These are phyloP conservation scores for Mycena epipterygia DNA, from an alignment of 768 basidiomycete species.

Conservation along the genomic window DNA sequence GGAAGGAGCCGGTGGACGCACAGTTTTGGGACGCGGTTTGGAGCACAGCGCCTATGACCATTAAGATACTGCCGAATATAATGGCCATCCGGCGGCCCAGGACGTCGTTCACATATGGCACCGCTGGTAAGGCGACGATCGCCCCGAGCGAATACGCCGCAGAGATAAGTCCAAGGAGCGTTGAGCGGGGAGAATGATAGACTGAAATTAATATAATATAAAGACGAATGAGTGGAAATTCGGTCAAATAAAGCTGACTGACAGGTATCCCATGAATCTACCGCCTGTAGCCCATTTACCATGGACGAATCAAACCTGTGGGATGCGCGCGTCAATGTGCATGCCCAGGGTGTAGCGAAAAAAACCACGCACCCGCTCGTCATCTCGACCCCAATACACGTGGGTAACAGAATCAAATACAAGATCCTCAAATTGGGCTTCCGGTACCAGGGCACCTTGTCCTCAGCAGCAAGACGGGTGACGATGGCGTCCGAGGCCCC, in stretches of 20 bases:
- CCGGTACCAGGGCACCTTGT: constrained; percentile 71
- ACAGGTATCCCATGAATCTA: constrained; percentile 70
- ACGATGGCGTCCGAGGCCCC: constrained; percentile 49
- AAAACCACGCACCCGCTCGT: constrained; percentile 63
- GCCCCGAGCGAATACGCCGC: constrained; percentile 74
- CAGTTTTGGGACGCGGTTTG: constrained; percentile 65
- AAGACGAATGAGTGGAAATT: not conserved
- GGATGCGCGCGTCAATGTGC: not conserved
- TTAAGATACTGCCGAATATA: constrained; percentile 62
- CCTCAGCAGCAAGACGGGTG: constrained; percentile 58
- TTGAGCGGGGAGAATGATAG: constrained; percentile 67
- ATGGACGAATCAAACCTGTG: constrained; percentile 70
- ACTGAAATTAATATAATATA: constrained; percentile 47
- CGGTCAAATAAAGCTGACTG: constrained; percentile 22
- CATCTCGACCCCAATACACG: constrained; percentile 74
- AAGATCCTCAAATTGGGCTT: constrained; percentile 70
- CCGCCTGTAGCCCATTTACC: constrained; percentile 74
- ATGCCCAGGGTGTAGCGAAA: not conserved
- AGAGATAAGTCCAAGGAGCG: constrained; percentile 68
- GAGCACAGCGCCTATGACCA: constrained; percentile 61
- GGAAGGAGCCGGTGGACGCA: constrained; percentile 39
- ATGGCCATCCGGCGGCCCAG: constrained; percentile 68
- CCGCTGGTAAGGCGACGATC: constrained; percentile 65
- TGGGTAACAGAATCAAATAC: constrained; percentile 71
- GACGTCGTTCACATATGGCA: constrained; percentile 63